Percentiles rank a stretch among this genome's conserved stretches.
These are phyloP conservation scores for Stachybotrys elegans DNA, from an alignment of 2,329 filamentous ascomycete genomes.

Conservation along the genomic window DNA sequence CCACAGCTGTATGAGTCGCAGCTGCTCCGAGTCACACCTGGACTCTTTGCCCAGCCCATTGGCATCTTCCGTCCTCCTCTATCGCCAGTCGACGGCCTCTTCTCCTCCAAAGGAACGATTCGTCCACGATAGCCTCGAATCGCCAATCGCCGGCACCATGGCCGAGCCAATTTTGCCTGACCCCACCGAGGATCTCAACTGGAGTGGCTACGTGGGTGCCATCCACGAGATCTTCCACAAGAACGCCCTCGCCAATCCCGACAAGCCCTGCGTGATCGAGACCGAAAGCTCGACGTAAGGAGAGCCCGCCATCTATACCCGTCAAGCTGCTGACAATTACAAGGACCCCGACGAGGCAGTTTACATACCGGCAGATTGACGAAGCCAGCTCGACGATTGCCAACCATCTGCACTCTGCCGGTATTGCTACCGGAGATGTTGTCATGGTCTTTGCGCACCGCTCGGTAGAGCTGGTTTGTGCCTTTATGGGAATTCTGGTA, in stretches of 20 bases:
- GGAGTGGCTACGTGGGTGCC: conserved; percentile 55
- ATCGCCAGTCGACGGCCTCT: too few species aligned
- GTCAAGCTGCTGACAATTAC: conserved; percentile 2
- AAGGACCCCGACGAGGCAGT: conserved; percentile 53
- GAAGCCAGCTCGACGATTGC: conserved; percentile 77
- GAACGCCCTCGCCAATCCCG: conserved; percentile 64
- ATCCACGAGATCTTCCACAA: conserved; percentile 66
- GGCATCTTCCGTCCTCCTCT: too few species aligned
- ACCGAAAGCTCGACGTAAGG: conserved; percentile 28
- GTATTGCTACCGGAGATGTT: conserved; percentile 74
- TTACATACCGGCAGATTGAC: conserved; percentile 82
- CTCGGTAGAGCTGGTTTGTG: conserved; percentile 58
- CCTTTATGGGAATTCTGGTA: conserved; percentile 70
- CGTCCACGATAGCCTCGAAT: too few species aligned
- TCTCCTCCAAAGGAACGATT: too few species aligned
- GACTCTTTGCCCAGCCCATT: too few species aligned
- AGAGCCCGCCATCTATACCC: background rate
- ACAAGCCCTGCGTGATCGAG: conserved; percentile 46
- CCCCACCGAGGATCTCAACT: conserved; percentile 62
- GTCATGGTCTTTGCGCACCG: conserved; percentile 91
- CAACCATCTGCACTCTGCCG: conserved; percentile 69
- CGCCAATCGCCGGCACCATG: too few species aligned
- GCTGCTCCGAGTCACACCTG: too few species aligned
- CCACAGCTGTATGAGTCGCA: too few species aligned
- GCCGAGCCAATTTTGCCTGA: too few species aligned